Conservation (phyloP, 2,329 filamentous ascomycete species). For the Trichoderma atroviride region DNA sequence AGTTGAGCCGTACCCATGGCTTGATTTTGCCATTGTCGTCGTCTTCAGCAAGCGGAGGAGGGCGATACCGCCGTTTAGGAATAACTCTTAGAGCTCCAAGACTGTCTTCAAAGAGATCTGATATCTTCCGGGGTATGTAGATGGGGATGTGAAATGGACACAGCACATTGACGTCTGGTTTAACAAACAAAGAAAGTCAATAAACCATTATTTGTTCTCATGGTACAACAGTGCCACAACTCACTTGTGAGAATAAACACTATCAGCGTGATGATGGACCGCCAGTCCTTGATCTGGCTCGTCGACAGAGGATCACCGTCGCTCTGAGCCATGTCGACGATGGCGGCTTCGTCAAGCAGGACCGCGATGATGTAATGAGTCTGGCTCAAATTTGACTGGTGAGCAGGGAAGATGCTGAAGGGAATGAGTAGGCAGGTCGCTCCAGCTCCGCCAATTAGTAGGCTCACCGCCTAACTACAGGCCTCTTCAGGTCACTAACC, state of each 20-base stretch:
- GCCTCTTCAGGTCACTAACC: background rate
- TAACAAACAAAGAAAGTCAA: conserved; percentile 6
- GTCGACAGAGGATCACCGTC: conserved; percentile 28
- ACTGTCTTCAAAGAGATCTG: conserved; percentile 47
- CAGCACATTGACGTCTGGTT: conserved; percentile 67
- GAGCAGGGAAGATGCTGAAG: background rate
- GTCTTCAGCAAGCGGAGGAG: conserved; percentile 32
- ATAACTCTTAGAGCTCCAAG: conserved; percentile 53
- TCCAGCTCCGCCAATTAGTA: background rate
- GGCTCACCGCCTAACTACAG: conserved; percentile 3
- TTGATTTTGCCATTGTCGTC: conserved; percentile 38
- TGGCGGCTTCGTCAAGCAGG: background rate
- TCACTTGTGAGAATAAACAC: conserved; percentile 71
- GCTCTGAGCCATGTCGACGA: background rate
- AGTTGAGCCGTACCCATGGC: conserved; percentile 53
- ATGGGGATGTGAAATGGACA: conserved; percentile 70
- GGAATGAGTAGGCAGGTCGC: background rate
- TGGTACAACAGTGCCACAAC: conserved; percentile 39
- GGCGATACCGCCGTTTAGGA: conserved; percentile 41
- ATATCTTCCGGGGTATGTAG: conserved; percentile 57
- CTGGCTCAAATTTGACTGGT: background rate
- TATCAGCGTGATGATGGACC: conserved; percentile 70
- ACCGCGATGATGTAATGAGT: background rate
- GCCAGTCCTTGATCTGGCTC: conserved; percentile 61
- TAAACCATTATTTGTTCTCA: background rate